Evolutionary conservation across 371 early-diverging fungal species (phyloP).

Genomic region (Mucor irregularis): DNA sequence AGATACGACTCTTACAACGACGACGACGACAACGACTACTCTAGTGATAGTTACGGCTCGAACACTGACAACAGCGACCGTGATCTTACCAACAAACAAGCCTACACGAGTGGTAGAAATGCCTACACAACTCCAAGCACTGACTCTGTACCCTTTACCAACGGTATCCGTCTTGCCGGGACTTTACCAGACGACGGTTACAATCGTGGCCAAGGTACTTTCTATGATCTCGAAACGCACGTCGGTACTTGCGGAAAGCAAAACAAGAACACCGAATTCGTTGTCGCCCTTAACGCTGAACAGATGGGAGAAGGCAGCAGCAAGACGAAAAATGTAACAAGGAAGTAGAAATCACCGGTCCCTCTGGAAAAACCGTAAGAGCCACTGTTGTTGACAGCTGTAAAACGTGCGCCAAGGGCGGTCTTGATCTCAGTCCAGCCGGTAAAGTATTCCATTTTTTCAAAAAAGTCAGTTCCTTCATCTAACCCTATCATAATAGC

Average conservation of each 20-base stretch:
- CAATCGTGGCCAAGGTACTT: conserved; percentile 28
- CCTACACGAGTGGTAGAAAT: background rate
- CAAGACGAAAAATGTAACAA: conserved; percentile 48
- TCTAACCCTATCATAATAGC: conserved; percentile 10
- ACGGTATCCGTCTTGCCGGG: conserved; percentile 15
- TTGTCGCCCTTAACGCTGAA: conserved; percentile 36
- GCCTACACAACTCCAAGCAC: no score
- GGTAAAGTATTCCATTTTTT: no score
- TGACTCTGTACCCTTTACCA: no score
- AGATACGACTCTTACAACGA: no score
- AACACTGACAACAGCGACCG: no score
- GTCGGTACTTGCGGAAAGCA: conserved; percentile 34
- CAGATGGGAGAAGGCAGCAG: conserved; percentile 25
- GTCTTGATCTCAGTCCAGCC: conserved; percentile 39
- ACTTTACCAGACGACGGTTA: conserved; percentile 13
- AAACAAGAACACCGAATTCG: conserved; percentile 30
- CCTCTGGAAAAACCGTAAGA: conserved; percentile 35
- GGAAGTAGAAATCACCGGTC: conserved; percentile 39
- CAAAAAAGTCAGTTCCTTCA: no score
- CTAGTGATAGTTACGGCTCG: no score
- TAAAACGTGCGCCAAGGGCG: conserved; percentile 29
- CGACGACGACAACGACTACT: no score
- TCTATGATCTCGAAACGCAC: conserved; percentile 38
- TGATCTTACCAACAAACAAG: no score
- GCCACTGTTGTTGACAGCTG: conserved; percentile 53